Evolutionary conservation across 202 grass and related monocot species (phyloP), one percentile per base, ranked within the genome.

Genomic region (Elaeis oleifera): DNA sequence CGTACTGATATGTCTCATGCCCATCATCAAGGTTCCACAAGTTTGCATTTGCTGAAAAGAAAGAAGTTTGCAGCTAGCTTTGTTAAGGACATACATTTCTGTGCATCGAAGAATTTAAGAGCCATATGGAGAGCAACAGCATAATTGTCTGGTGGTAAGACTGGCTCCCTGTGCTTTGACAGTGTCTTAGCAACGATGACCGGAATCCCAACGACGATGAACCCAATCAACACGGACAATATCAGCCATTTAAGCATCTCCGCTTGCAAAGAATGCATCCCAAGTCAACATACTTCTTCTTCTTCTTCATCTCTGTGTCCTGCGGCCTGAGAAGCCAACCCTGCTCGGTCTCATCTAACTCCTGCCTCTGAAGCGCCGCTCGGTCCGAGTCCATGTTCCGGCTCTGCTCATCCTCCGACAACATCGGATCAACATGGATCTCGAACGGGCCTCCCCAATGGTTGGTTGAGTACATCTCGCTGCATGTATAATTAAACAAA

Each of bases 371-470:
- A 23, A 50, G 24, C 25, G 18, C 27, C 18, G 59, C 6, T 49
- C n/a, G 23, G 9, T 60, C 58, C 3, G 48, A 20, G 23, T 53
- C 58, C 70, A 51, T n/a, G 58, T 63, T 51, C 26, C 9, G 59
- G 49, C 70, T 72, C 24, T 72, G 58, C 50, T 39, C 56, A 18
- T 72, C 70, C 14, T 72, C 70, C 11, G 58, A 25, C 5, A 17
- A 11, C 26, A 27, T 5, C 26, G 25, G 14, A 31, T 61, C 70
- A 3, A 4, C 16, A 4, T 72, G 70, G 27, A 72, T 63, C 50
- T 72, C 70, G 58, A 72, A 63, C 13, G 70, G 39, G 13, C 70
- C 70, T 26, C 70, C 70, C 70, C 70, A 72, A 13, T 51, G 70
- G 50, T 63, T 72, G 50, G 50, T 27, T 0, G 3, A 53, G 27